These are phyloP conservation scores for Macrocybe gigantea DNA, from an alignment of 768 basidiomycete genomes.

Conservation along the genomic window DNA sequence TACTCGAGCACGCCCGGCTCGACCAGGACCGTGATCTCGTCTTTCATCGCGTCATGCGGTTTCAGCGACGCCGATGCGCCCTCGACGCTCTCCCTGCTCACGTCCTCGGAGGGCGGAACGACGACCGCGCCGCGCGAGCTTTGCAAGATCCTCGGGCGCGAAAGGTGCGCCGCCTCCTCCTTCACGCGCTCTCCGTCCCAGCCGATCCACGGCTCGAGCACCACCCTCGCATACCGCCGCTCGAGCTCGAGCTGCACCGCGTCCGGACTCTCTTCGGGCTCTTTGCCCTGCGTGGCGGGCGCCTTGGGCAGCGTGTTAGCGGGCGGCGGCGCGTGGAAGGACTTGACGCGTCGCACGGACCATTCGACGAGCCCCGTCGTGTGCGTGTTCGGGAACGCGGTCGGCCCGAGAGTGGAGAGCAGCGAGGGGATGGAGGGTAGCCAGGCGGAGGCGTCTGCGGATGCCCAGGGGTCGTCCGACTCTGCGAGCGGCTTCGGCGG, in stretches of 20 bases:
- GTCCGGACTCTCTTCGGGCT: constrained; percentile 14
- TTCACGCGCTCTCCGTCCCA: constrained; percentile 25
- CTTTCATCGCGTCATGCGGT: constrained; percentile 46
- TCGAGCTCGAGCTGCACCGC: constrained; percentile 36
- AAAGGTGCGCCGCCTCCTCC: constrained; percentile 26
- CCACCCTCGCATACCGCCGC: constrained; percentile 26
- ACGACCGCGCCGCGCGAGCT: constrained; percentile 27
- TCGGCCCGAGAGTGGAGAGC: constrained; percentile 45
- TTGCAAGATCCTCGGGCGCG: constrained; percentile 29
- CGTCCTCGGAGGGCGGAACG: constrained; percentile 5
- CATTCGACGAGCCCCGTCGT: constrained; percentile 60
- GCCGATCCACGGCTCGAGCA: constrained; percentile 34
- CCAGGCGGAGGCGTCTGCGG: constrained; percentile 11
- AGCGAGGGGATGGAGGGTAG: constrained; percentile 20
- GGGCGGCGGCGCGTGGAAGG: constrained; percentile 32
- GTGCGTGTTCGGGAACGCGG: constrained; percentile 54
- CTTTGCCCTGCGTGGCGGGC: constrained; percentile 10
- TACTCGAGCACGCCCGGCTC: constrained; percentile 35
- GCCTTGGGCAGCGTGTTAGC: constrained; percentile 19
- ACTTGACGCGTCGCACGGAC: constrained; percentile 52
- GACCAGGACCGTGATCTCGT: constrained; percentile 56
- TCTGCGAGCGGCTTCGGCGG: too few relatives aligned
- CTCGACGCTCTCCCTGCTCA: constrained; percentile 23
- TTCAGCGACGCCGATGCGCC: constrained; percentile 20
- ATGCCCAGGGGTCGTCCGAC: constrained; percentile 6